Conservation (phyloP, 2,329 filamentous ascomycete species). For the Gyromitra esculenta region DNA sequence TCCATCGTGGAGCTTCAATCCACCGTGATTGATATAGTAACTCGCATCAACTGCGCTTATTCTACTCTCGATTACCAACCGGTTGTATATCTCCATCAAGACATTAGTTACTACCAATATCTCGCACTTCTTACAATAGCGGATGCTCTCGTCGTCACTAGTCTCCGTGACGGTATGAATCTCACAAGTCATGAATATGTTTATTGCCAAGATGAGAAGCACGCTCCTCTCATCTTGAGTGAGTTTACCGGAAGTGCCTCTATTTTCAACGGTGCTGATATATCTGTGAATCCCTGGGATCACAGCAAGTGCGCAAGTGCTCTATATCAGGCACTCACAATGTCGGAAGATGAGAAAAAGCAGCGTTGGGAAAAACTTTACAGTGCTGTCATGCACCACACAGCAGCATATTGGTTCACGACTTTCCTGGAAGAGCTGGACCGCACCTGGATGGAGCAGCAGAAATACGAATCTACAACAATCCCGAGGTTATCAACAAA, state of each 20-base stretch:
- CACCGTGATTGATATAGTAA: conserved; percentile 91
- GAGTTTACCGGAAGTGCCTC: conserved; percentile 94
- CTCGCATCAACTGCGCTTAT: conserved; percentile 89
- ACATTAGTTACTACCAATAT: conserved; percentile 91
- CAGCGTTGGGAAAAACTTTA: conserved; percentile 78
- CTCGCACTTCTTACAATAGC: conserved; percentile 89
- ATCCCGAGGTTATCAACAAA: conserved; percentile 83
- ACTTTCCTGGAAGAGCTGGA: conserved; percentile 76
- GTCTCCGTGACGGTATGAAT: conserved; percentile 97
- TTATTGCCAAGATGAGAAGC: conserved; percentile 90
- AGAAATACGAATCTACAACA: conserved; percentile 82
- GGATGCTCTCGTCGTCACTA: conserved; percentile 92
- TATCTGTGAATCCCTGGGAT: conserved; percentile 95
- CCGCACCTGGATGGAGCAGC: conserved; percentile 82
- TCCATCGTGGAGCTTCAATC: conserved; percentile 89
- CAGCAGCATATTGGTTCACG: conserved; percentile 86
- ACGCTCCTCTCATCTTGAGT: conserved; percentile 88
- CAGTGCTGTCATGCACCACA: conserved; percentile 78
- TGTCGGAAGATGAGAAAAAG: conserved; percentile 77
- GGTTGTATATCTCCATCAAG: conserved; percentile 91
- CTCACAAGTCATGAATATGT: conserved; percentile 93
- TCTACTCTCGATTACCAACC: conserved; percentile 92
- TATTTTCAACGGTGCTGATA: conserved; percentile 80
- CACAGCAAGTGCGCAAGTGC: conserved; percentile 87
- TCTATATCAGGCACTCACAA: conserved; percentile 83